A percentile compares a stretch with the other conserved stretches of the same genome.
Evolutionary conservation across 176 grass and related monocot species (phyloP).

Genomic region (Pontederia crassipes): DNA sequence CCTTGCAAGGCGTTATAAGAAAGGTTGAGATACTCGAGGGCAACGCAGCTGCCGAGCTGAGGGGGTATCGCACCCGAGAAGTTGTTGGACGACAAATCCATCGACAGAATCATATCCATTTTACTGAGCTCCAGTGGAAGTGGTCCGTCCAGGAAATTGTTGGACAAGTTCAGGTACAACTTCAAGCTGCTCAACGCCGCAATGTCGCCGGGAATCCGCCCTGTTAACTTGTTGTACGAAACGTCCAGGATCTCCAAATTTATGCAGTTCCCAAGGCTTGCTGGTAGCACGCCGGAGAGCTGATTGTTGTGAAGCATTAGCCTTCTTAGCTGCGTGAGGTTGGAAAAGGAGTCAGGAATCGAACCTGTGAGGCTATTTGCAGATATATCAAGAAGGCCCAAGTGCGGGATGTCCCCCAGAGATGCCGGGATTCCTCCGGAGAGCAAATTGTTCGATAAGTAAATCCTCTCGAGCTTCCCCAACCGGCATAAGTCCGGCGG

Average conservation of each 20-base stretch:
- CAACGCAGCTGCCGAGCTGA: conserved; percentile 61
- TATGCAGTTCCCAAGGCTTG: conserved; percentile 28
- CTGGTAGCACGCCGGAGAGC: conserved; percentile 29
- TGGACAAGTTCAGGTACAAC: conserved; percentile 60
- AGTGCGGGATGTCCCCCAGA: conserved; percentile 36
- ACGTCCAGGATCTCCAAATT: conserved; percentile 61
- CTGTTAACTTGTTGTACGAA: conserved; percentile 48
- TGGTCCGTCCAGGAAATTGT: conserved; percentile 48
- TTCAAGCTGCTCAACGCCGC: conserved; percentile 40
- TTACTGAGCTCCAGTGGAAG: conserved; percentile 58
- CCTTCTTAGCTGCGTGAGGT: conserved; percentile 33
- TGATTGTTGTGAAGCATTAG: conserved; percentile 31
- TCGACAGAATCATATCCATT: conserved; percentile 60
- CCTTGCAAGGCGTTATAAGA: conserved; percentile 48
- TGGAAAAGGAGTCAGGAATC: conserved; percentile 30
- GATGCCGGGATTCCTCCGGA: conserved; percentile 53
- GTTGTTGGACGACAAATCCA: conserved; percentile 76
- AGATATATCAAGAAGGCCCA: conserved; percentile 67
- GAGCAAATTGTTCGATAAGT: conserved; percentile 69
- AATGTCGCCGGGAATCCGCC: conserved; percentile 42
- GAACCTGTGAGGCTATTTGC: conserved; percentile 35
- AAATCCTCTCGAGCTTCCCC: conserved; percentile 61
- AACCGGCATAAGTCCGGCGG: conserved; percentile 36
- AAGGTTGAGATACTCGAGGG: conserved; percentile 77
- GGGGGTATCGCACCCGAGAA: conserved; percentile 47